Conservation (phyloP, 2,329 filamentous ascomycete genomes). For the Paecilomyces sp. region DNA sequence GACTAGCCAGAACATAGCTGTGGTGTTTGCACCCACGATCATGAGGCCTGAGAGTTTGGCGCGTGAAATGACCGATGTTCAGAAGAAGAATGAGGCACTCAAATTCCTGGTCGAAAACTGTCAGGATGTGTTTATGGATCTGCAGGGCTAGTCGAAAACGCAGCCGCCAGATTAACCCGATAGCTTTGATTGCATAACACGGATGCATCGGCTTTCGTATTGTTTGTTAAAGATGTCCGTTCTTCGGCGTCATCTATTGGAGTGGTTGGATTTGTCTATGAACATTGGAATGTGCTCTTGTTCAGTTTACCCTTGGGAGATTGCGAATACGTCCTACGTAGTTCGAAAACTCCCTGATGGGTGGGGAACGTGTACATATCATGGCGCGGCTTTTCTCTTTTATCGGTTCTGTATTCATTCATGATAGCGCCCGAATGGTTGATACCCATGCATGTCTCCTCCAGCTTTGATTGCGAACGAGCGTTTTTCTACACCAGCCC, state of each 20-base stretch:
- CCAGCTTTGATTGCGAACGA: conserved; percentile 3
- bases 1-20: conserved; percentile 91
- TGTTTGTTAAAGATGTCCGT: not conserved
- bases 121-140: conserved; percentile 63
- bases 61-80: conserved; percentile 93
- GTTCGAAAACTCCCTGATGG: not conserved
- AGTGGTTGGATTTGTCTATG: conserved; percentile 2
- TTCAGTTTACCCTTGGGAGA: not conserved
- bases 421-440: conserved; percentile 21
- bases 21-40: conserved; percentile 96
- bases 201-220: not conserved
- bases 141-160: conserved; percentile 17
- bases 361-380: conserved; percentile 17
- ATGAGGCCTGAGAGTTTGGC: conserved; percentile 88
- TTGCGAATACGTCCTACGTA: not conserved
- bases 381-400: conserved; percentile 6
- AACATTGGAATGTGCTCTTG: not conserved
- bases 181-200: not conserved
- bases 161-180: not conserved
- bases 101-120: conserved; percentile 92
- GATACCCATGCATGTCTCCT: conserved; percentile 23
- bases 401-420: conserved; percentile 4
- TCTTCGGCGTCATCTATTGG: conserved; percentile 2
- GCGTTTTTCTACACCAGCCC: conserved; percentile 7
- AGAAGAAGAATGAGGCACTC: conserved; percentile 83